Evolutionary conservation across 1,139 yeast species (phyloP), one percentile per base, ranked within the genome.

Genomic region (Scheffersomyces illinoinensis): DNA sequence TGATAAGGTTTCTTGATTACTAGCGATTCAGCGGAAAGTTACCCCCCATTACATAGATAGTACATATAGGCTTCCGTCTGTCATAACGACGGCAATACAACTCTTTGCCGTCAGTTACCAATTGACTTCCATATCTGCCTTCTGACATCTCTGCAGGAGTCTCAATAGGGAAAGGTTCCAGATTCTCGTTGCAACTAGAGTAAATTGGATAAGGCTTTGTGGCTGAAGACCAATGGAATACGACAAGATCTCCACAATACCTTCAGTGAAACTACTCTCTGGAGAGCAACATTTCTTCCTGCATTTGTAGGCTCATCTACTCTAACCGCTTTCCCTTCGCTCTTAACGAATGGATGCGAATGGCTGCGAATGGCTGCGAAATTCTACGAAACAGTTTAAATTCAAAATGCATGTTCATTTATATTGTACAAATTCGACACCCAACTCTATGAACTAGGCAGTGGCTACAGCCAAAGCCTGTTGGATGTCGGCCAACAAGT

Each of bases 401-500:
- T 33, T 33, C 43, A 33, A 33, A 33, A 33, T 33, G 43, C 43
- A 33, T 33, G 14, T 33, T 33, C 43, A 33, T 33, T 12, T 33
- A 33, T 33, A 33, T 10, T 12, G 43, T 33, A 33, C 43, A 33
- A 24, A 33, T 33, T 7, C 43, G 43, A 33, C 43, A 10, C 4
- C 43, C 43, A 33, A 33, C 43, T 33, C 17, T 33, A 33, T 33
- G 43, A 33, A 33, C 43, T 50, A 53, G 53, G 57, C 55, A 50
- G 63, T 52, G 54, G 71, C 73, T 46, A 62, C 68, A 60, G 79
- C 79, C 67, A 91, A 81, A 58, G 96, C 97, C 74, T 86, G 87
- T 72, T 85, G 79, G 66, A 91, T 76, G 70, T 91, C 97, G n/a
- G 78, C 82, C 63, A 91, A 78, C 74, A 91, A 82, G 70, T 91